phyloP scores from a whole-genome alignment of 371 early-diverging fungal species.

The Lichtheimia ornata region DNA sequence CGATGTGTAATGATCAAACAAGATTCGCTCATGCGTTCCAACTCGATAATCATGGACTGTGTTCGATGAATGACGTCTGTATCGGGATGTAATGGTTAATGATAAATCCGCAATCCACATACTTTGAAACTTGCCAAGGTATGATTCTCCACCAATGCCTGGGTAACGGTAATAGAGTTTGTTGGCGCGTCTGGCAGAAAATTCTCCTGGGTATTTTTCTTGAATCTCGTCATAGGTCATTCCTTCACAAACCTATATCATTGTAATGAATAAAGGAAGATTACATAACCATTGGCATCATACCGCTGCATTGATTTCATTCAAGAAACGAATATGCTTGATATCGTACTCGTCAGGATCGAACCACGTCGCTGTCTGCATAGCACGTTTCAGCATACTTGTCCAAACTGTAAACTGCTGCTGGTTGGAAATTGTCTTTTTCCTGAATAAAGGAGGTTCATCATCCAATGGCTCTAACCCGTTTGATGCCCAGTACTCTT shows the following conservation, averaged over 20 bases:
- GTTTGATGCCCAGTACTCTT: conserved; percentile 29
- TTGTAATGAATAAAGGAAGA: conserved; percentile 1
- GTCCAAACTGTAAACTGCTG: conserved; percentile 72
- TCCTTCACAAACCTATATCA: conserved; percentile 40
- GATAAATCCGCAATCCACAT: background rate
- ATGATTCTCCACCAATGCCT: conserved; percentile 86
- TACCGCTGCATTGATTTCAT: conserved; percentile 85
- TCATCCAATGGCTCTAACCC: conserved; percentile 30
- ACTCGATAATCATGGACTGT: conserved; percentile 80
- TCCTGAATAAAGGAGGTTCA: conserved; percentile 1
- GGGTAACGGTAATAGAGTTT: conserved; percentile 86
- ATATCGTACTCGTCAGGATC: conserved; percentile 75
- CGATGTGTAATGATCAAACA: conserved; percentile 76
- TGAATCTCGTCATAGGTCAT: conserved; percentile 72
- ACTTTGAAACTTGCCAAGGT: conserved; percentile 34
- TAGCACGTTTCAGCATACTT: conserved; percentile 70
- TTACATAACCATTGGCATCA: background rate
- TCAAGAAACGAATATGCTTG: conserved; percentile 69
- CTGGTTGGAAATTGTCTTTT: conserved; percentile 26
- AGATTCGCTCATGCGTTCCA: conserved; percentile 77
- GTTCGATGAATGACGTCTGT: conserved; percentile 84
- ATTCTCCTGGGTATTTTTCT: conserved; percentile 65
- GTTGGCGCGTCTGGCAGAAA: conserved; percentile 61
- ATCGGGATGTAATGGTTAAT: background rate
- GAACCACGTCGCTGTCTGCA: conserved; percentile 71